Base-by-base conservation (phyloP, 2,329 filamentous ascomycete genomes). In the Claviceps humidiphila region DNA sequence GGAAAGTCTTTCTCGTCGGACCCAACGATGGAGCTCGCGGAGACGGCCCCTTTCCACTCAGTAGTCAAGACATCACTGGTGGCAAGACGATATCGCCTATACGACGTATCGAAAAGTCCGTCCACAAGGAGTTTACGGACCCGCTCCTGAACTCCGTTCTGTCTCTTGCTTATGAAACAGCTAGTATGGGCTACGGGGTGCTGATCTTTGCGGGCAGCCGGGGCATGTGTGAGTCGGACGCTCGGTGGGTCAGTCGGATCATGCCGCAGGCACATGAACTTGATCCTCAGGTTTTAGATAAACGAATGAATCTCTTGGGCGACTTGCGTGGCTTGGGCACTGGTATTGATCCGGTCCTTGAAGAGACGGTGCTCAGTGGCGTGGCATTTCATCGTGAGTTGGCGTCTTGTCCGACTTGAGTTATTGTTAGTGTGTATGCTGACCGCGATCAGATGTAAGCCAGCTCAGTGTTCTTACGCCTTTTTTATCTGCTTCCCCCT, bases 191-290 rank as follows among this genome's bases (percentile, higher is more conserved):
- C 1, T 86, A 81, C 61, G 85, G 86, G 4, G 84, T 78, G 4
- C 71, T 90, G 38, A 77, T 90, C 1, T 90, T 90, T 63, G 85
- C 84, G 54, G 78, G 81, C 52, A 89, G 84, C 60, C 79, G 85
- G 8, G 70, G 74, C 50, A 75, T 76, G 11, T 86, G 83, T 59
- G 85, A 89, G 64, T 74, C 75, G 4, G 79, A 86, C 59, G 84
- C 85, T n/a, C 66, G 74, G 13, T 69, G 84, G 44, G 84, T 90
- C 50, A 82, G 82, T 58, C 75, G 80, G 52, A 81, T 80, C 9
- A 75, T 89, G 71, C 82, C 82, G 6, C 61, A 68, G 5, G 60
- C 69, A 4, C 60, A 70, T 16, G 70, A 74, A 48, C 60, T 79
- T 17, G 71, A 76, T 40, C 55, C 69, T 0, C 64, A 68, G 1